Evolutionary conservation across 306 rosid genomes (phyloP).

Genomic region (Vigna hirtella): DNA sequence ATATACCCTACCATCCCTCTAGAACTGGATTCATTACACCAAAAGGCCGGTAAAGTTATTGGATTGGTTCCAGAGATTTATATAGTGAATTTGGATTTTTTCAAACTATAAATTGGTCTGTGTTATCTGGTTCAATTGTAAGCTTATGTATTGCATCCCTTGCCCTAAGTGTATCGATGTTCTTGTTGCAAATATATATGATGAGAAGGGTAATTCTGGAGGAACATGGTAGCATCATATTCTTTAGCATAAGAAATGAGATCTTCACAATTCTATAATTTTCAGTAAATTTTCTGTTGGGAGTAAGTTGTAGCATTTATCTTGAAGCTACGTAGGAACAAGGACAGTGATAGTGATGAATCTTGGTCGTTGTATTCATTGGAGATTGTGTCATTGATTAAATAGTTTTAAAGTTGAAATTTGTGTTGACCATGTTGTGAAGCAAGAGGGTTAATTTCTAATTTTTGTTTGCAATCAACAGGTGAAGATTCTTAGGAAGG

Average conservation of each 20-base stretch:
- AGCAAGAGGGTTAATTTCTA: constrained; percentile 27
- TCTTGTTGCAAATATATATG: not conserved
- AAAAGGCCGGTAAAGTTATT: no score
- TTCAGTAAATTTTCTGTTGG: not conserved
- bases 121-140: not conserved
- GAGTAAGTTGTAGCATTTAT: not conserved
- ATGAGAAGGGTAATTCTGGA: not conserved
- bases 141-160: not conserved
- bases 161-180: not conserved
- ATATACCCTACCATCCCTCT: not conserved
- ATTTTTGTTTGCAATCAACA: constrained; percentile 38
- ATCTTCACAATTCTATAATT: not conserved
- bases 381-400: not conserved
- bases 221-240: no score
- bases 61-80: no score
- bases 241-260: not conserved
- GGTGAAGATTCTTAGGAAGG: constrained; percentile 82
- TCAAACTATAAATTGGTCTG: not conserved
- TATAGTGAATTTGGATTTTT: not conserved
- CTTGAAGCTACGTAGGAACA: not conserved
- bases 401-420: not conserved
- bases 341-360: not conserved
- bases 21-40: no score
- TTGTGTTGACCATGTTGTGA: not conserved
- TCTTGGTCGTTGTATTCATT: not conserved